Evolutionary conservation across 1,139 yeast genomes (phyloP).

Genomic region (Debaryomycetaceae sp.): DNA sequence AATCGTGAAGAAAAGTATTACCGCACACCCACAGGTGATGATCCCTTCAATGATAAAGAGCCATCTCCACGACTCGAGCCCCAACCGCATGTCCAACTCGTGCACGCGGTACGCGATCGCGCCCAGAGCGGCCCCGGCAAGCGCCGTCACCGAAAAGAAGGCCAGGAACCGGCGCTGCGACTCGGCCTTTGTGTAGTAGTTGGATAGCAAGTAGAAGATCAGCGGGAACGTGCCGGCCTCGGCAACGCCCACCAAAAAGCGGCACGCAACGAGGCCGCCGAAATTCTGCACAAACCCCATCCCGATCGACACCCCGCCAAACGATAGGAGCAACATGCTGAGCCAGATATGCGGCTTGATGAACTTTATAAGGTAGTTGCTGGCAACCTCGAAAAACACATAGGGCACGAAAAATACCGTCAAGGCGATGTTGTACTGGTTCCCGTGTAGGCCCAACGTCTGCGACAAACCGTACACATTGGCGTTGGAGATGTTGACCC

Average conservation of each 20-base stretch:
- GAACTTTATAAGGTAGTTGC: constrained; percentile 51
- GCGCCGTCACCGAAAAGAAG: constrained; percentile 42
- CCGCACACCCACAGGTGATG: constrained; percentile 48
- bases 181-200: constrained; percentile 46
- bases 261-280: constrained; percentile 48
- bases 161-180: constrained; percentile 60
- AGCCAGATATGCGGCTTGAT: constrained; percentile 60
- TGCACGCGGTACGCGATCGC: constrained; percentile 32
- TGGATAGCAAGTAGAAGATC: constrained; percentile 54
- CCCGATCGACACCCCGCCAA: constrained; percentile 55
- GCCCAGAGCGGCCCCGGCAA: constrained; percentile 32
- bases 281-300: constrained; percentile 54
- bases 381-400: constrained; percentile 53
- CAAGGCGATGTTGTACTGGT: constrained; percentile 52
- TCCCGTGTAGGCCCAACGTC: constrained; percentile 41
- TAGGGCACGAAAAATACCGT: constrained; percentile 70
- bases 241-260: constrained; percentile 52
- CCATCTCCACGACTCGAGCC: constrained; percentile 59
- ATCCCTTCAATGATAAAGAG: constrained; percentile 65
- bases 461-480: constrained; percentile 51
- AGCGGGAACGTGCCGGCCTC: constrained; percentile 71
- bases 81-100: constrained; percentile 26
- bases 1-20: constrained; percentile 50
- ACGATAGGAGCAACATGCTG: constrained; percentile 41
- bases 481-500: constrained; percentile 70